Base-by-base conservation (phyloP, 306 rosid species). In the Cucumis cinereus region DNA sequence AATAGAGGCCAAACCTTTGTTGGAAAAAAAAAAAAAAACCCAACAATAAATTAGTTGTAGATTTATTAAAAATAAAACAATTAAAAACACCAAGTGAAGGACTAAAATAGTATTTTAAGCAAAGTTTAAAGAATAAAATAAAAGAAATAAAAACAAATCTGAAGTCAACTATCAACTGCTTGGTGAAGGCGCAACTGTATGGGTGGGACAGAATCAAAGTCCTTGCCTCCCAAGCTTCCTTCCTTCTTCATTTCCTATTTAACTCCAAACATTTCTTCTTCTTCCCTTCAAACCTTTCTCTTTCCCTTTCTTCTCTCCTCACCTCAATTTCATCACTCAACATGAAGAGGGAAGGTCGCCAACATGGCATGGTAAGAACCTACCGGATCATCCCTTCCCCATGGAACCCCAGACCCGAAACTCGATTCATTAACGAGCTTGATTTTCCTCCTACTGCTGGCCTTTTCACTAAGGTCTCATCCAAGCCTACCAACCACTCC, bases 321-420 rank as follows among this genome's bases (percentile, higher is more conserved):
- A 43, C 38, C 74, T 69, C 74, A 69, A 69, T 69, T 69, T 23
- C 10, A 69, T 6, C 74, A 45, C 2, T 1, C 35, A 78, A 17
- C 8, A 94, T 94, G 98, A 94, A 81, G 88, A 86, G 94, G 28
- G 91, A 86, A 83, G 91, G 96, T 86, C 89, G 90, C 14, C 97
- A 93, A 63, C 97, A 90, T 41, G 96, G 96, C 13, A 84, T 88
- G 94, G 91, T 88, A 12, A 84, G 88, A 72, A 78, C 96, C 59
- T 72, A 8, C 38, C 38, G 23, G 76, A 79, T 88, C 86, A 77
- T 87, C 61, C 96, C 93, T 2, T 22, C 74, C 0, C 45, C 84
- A 15, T 49, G 78, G 22, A 83, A 82, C 78, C 91, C 88, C 1
- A 87, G 81, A 78, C 86, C 86, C 36, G 47, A 72, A 2, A 83